Conservation (phyloP, 192 early-diverging fungal species). For the Dimargaris xerosporica region DNA sequence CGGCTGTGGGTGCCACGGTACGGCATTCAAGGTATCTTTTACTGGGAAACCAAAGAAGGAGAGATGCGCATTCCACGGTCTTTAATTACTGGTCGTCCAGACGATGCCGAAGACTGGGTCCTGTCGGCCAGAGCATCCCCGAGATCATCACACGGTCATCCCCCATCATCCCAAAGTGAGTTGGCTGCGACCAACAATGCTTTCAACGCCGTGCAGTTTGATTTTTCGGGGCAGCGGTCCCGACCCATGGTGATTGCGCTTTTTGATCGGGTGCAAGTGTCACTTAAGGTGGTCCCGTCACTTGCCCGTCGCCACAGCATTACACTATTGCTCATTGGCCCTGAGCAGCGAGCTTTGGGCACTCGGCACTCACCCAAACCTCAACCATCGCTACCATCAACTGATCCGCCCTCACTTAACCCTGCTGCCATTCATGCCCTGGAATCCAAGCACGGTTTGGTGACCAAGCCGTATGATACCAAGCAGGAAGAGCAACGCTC, state of each 20-base stretch:
- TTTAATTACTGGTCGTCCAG: constrained; percentile 28
- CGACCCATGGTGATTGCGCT: not conserved
- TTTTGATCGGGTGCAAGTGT: constrained; percentile 4
- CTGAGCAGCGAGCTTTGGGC: not conserved
- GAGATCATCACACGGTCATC: too few species aligned
- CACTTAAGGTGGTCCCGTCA: constrained; percentile 2
- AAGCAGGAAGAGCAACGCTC: too few species aligned
- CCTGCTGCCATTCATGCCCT: too few species aligned
- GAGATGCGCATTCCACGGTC: constrained; percentile 39
- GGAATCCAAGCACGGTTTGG: too few species aligned
- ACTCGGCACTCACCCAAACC: too few species aligned
- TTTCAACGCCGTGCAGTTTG: not conserved
- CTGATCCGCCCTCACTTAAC: too few species aligned
- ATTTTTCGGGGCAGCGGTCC: not conserved
- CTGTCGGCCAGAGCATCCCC: not conserved
- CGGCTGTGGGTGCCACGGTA: constrained; percentile 32
- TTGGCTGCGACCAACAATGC: too few species aligned
- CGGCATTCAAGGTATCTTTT: constrained; percentile 56
- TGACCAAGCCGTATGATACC: too few species aligned
- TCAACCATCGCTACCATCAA: too few species aligned
- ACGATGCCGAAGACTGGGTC: constrained; percentile 18
- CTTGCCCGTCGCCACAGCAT: not conserved
- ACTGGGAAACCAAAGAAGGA: constrained; percentile 41
- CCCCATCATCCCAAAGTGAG: too few species aligned
- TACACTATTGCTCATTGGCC: constrained; percentile 1